Conservation (phyloP, 208 protist species). For the Trypanosoma conorhini region DNA sequence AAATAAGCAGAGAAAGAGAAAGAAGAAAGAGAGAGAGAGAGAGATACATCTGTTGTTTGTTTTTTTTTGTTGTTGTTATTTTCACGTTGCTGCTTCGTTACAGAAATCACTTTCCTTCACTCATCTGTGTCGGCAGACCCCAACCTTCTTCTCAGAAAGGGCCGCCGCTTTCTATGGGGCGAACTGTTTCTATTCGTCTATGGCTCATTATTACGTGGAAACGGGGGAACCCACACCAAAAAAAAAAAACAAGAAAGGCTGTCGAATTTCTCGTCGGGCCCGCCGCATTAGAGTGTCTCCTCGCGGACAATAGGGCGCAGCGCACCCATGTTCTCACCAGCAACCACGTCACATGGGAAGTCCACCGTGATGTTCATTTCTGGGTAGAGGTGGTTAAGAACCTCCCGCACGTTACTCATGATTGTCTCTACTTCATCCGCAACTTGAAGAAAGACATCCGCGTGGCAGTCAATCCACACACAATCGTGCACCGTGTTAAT, state of each 20-base stretch:
- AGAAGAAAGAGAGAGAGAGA: background rate
- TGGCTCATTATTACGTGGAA: background rate
- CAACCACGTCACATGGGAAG: slow-evolving; percentile 90
- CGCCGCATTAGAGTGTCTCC: slow-evolving; percentile 46
- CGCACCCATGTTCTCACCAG: slow-evolving; percentile 85
- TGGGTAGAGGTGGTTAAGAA: slow-evolving; percentile 80
- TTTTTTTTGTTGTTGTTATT: no score
- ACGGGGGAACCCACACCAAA: background rate
- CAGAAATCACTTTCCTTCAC: background rate
- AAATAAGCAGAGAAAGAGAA: background rate
- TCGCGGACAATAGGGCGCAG: slow-evolving; percentile 78
- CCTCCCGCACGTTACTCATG: slow-evolving; percentile 81
- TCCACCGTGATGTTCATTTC: slow-evolving; percentile 86
- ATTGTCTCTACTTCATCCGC: slow-evolving; percentile 83
- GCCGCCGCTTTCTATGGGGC: background rate
- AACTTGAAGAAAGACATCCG: slow-evolving; percentile 77
- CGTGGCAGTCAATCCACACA: slow-evolving; percentile 92
- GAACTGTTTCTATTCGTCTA: background rate
- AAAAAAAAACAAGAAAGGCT: background rate
- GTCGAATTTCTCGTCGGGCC: background rate
- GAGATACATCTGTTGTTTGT: background rate
- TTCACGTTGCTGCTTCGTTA: background rate
- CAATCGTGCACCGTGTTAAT: slow-evolving; percentile 95
- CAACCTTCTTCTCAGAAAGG: background rate
- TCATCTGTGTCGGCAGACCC: background rate